Evolutionary conservation across 768 basidiomycete genomes (phyloP).

Genomic region (Mrakia gelida): DNA sequence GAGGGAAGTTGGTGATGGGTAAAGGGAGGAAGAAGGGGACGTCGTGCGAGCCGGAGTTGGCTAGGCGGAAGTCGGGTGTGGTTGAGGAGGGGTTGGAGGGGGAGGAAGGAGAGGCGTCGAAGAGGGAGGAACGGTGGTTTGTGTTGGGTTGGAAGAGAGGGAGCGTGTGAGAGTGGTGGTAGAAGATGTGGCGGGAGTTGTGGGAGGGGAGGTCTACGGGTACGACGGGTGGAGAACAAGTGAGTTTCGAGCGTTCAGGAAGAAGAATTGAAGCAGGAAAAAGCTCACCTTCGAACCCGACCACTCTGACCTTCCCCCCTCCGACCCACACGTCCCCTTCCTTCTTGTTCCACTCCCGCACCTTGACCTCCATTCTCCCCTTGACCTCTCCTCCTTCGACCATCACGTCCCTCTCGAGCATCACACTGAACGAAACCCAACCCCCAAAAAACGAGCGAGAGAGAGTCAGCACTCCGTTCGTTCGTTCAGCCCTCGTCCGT

Average conservation of each 20-base stretch:
- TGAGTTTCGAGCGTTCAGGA: not conserved
- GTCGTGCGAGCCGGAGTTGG: conserved; percentile 61
- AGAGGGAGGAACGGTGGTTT: conserved; percentile 46
- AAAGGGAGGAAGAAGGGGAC: conserved; percentile 71
- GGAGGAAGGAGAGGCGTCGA: conserved; percentile 37
- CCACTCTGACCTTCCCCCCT: conserved; percentile 69
- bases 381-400: conserved; percentile 73
- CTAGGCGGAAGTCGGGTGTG: conserved; percentile 45
- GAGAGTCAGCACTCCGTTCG: no score
- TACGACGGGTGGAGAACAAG: no score
- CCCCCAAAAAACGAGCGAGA: no score
- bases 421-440: conserved; percentile 45
- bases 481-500: not conserved
- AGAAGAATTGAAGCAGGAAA: not conserved
- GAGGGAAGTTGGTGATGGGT: conserved; percentile 56
- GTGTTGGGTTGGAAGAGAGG: conserved; percentile 39
- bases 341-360: conserved; percentile 58
- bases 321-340: conserved; percentile 59
- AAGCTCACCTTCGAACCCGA: conserved; percentile 71
- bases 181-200: conserved; percentile 70
- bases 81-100: conserved; percentile 18
- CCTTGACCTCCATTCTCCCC: conserved; percentile 63
- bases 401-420: conserved; percentile 66
- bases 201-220: conserved; percentile 50
- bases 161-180: conserved; percentile 62